Percentiles rank a stretch among this genome's conserved stretches.
Conservation (phyloP, 2,329 filamentous ascomycete genomes). For the Talaromyces pinophilus region DNA sequence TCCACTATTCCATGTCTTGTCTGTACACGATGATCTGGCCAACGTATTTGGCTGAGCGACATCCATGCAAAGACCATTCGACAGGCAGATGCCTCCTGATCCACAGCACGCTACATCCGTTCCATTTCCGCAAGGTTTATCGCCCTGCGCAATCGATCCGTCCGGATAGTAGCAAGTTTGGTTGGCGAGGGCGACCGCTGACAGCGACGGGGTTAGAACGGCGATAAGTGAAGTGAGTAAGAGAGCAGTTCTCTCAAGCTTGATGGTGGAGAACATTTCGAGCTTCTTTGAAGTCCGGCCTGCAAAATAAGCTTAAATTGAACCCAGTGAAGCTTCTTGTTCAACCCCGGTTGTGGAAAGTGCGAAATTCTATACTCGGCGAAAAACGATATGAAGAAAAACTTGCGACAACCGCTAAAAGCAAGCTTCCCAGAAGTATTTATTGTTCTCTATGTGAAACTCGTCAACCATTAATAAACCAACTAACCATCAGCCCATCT, state of each 20-base stretch:
- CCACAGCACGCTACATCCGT: conserved; percentile 33
- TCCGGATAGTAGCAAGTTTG: conserved; percentile 34
- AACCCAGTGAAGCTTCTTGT: not conserved
- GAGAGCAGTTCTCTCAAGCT: not conserved
- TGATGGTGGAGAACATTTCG: not conserved
- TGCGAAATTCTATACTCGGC: not conserved
- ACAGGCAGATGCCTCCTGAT: conserved; percentile 30
- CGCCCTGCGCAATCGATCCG: conserved; percentile 23
- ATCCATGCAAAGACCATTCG: conserved; percentile 35
- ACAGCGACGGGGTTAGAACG: conserved; percentile 4
- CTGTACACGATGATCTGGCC: conserved; percentile 34
- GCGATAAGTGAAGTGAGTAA: conserved; percentile 8
- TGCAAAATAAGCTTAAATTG: not conserved
- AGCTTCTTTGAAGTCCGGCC: not conserved
- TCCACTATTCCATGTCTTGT: conserved; percentile 31
- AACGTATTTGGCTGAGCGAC: conserved; percentile 29
- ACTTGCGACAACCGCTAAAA: not conserved
- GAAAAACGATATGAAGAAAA: not conserved
- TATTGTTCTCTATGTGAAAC: not conserved
- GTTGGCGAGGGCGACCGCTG: not conserved
- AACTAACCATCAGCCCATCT: not conserved
- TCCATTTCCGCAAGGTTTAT: conserved; percentile 32
- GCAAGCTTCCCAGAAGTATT: not conserved
- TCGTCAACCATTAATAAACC: not conserved
- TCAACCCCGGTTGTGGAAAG: not conserved